Evolutionary conservation across 805 yeast genomes (phyloP), one percentile per base, ranked within the genome.

Genomic region (Metschnikowia lochheadii): DNA sequence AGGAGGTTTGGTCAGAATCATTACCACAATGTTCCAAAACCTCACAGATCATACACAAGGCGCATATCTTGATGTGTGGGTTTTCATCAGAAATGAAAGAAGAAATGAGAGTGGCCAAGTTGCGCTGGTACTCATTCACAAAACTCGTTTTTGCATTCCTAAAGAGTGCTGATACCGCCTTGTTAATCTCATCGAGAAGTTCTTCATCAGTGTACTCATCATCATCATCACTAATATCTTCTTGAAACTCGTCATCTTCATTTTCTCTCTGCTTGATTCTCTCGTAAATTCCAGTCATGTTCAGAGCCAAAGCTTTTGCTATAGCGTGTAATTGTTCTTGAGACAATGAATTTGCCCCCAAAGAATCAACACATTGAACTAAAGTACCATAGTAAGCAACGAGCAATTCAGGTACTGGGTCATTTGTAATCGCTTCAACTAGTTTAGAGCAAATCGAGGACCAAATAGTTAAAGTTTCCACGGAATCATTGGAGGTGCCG

Each of bases 121-220:
- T 63, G 4, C 39, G 43, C 64, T 84, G 85, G 69, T 87, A 87
- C 3, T 80, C 79, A 11, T 83, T 80, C 49, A 89, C 64, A 65
- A 87, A 88, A 49, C 72, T 72, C 5, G 75, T 67, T 56, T 80
- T 78, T 20, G 80, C 73, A 39, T 80, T 77, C 65, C 81, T 85
- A 77, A 92, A 86, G 15, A 89, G 75, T 0, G 85, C 76, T 6
- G 85, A 77, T 36, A 94, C 67, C 1, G 86, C 83, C 63, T 85
- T 87, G 64, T 86, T 87, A 55, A 90, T 82, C 63, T 92, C 96
- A 60, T 89, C 95, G 46, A 90, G 70, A 42, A 94, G 72, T 63
- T 91, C 97, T 63, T 90, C 97, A 65, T 94, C 98, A 1, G 94
- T 84, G 58, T 77, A 81, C 60, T 87, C 96, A 51, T 83, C 89